Percentiles rank a stretch among this genome's conserved stretches.
These are phyloP conservation scores for Phlegmacium glaucopus DNA, from an alignment of 768 basidiomycete genomes.

Conservation along the genomic window DNA sequence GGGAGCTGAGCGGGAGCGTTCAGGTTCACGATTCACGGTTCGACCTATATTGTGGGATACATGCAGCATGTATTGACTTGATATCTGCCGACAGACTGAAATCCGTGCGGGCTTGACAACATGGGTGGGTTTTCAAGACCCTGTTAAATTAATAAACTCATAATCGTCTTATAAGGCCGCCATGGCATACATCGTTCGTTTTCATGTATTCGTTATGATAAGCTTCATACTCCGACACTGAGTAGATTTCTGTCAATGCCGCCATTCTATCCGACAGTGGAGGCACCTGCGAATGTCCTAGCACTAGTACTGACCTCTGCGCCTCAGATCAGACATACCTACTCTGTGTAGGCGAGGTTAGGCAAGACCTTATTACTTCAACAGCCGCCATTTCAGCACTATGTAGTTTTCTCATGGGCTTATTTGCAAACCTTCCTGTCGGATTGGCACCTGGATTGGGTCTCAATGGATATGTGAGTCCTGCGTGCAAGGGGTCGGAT, in stretches of 20 bases:
- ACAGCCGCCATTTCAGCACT: slow-evolving; percentile 78
- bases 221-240: background rate
- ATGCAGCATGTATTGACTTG: background rate
- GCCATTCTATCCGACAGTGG: slow-evolving; percentile 73
- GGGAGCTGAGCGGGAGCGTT: slow-evolving; percentile 58
- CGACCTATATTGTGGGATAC: background rate
- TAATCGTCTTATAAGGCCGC: slow-evolving; percentile 44
- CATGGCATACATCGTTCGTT: slow-evolving; percentile 79
- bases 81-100: slow-evolving; percentile 53
- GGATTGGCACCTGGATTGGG: slow-evolving; percentile 86
- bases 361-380: slow-evolving; percentile 76
- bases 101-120: slow-evolving; percentile 78
- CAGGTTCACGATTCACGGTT: slow-evolving; percentile 61
- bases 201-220: background rate
- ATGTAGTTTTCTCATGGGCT: slow-evolving; percentile 78
- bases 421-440: slow-evolving; percentile 85
- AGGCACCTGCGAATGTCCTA: slow-evolving; percentile 76
- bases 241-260: slow-evolving; percentile 82
- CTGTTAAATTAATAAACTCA: slow-evolving; percentile 5
- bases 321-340: slow-evolving; percentile 48
- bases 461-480: slow-evolving; percentile 72
- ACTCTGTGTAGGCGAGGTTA: slow-evolving; percentile 56
- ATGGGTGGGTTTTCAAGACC: slow-evolving; percentile 50
- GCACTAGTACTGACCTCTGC: slow-evolving; percentile 52
- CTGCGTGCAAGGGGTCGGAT: no score